Percentiles rank a stretch among this genome's conserved stretches.
These are phyloP conservation scores for Closterium sp. DNA, from an alignment of 139 green algal species.

Conservation along the genomic window DNA sequence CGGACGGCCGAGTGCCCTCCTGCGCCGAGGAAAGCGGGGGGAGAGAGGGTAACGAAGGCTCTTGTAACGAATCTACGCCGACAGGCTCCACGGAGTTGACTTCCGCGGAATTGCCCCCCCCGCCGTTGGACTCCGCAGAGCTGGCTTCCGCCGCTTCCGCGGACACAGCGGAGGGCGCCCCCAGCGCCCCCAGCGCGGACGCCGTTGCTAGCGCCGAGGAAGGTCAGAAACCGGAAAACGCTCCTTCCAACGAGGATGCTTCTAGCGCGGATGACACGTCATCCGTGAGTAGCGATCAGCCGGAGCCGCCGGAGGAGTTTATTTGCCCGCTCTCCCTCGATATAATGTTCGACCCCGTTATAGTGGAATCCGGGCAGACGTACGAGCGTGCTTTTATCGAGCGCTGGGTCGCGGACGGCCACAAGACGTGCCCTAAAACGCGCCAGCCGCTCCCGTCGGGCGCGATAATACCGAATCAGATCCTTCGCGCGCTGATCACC, in stretches of 20 bases:
- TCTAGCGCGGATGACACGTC: background rate
- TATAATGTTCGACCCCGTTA: constrained; percentile 16
- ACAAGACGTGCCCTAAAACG: constrained; percentile 8
- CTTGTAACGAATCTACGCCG: background rate
- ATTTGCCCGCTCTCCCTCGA: constrained; percentile 4
- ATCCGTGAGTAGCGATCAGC: background rate
- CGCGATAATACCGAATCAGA: background rate
- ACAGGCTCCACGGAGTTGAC: background rate
- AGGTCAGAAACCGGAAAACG: background rate
- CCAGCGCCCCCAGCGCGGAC: background rate
- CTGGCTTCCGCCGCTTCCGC: background rate
- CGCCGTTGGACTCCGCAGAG: background rate
- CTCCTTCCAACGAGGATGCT: background rate
- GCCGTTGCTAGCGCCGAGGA: background rate
- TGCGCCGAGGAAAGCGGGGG: background rate
- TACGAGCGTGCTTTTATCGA: constrained; percentile 16
- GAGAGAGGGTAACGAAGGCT: background rate
- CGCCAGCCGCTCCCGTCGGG: background rate
- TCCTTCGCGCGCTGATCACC: background rate
- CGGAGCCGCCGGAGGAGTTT: constrained; percentile 14
- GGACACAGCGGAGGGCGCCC: background rate
- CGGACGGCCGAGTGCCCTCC: background rate
- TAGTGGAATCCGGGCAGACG: constrained; percentile 1
- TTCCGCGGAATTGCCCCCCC: too few species aligned
- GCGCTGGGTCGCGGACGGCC: constrained; percentile 2